Evolutionary conservation across 768 basidiomycete species (phyloP).

Genomic region (Russula sp.): DNA sequence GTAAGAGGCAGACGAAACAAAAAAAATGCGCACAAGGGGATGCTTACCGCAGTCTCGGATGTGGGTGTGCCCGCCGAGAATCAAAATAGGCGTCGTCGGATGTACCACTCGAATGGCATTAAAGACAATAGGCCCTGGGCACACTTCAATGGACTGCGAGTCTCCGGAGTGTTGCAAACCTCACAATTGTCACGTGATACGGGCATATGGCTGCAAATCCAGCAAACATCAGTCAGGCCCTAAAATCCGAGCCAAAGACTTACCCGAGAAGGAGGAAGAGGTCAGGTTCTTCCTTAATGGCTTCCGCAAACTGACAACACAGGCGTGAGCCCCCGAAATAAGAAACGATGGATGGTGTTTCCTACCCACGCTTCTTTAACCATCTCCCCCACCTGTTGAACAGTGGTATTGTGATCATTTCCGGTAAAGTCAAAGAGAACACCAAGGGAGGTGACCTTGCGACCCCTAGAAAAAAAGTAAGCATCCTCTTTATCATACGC

Average conservation of each 20-base stretch:
- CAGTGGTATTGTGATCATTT: slow-evolving; percentile 63
- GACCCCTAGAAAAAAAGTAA: slow-evolving; percentile 37
- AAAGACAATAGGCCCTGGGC: slow-evolving; percentile 61
- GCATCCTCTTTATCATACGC: not conserved
- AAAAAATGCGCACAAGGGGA: not conserved
- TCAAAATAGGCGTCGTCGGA: slow-evolving; percentile 67
- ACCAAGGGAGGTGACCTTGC: slow-evolving; percentile 61
- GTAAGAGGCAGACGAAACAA: not conserved
- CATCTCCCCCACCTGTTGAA: slow-evolving; percentile 67
- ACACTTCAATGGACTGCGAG: not conserved
- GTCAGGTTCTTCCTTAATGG: slow-evolving; percentile 75
- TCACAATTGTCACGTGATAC: slow-evolving; percentile 59
- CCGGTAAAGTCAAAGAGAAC: slow-evolving; percentile 72
- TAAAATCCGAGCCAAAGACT: slow-evolving; percentile 17
- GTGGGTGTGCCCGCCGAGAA: slow-evolving; percentile 78
- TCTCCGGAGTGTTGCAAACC: slow-evolving; percentile 25
- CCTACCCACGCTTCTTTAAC: slow-evolving; percentile 72
- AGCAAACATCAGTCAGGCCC: not conserved
- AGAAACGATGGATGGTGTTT: not conserved
- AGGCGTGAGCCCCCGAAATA: not conserved
- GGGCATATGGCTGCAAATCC: slow-evolving; percentile 67
- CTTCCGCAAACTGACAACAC: slow-evolving; percentile 56
- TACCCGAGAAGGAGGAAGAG: slow-evolving; percentile 71
- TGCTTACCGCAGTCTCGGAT: slow-evolving; percentile 69
- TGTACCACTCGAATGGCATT: slow-evolving; percentile 68